These are phyloP conservation scores for Paecilomyces variotii DNA, from an alignment of 2,329 filamentous ascomycete species.

Conservation along the genomic window DNA sequence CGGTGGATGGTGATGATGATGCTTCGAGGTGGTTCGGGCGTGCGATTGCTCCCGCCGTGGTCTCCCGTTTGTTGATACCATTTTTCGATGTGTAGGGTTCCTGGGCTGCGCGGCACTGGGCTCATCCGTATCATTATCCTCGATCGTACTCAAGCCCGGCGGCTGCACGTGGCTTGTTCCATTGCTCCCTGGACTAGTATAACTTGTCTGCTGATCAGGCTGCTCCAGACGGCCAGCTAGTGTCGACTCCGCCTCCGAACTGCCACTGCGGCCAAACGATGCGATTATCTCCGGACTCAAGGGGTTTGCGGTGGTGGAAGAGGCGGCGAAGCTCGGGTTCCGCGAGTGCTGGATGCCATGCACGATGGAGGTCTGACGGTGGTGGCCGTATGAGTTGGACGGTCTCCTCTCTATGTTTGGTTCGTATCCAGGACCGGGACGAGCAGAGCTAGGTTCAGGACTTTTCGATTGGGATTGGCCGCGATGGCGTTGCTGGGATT, in stretches of 20 bases:
- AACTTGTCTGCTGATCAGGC: slow-evolving; percentile 20
- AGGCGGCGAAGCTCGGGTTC: slow-evolving; percentile 66
- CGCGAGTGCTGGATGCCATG: slow-evolving; percentile 86
- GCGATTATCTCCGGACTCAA: slow-evolving; percentile 81
- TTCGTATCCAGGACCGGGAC: slow-evolving; percentile 29
- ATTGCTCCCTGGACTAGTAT: slow-evolving; percentile 35
- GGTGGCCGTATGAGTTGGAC: slow-evolving; percentile 65
- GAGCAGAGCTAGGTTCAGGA: slow-evolving; percentile 27
- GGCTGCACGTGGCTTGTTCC: slow-evolving; percentile 17
- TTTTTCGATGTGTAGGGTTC: slow-evolving; percentile 26
- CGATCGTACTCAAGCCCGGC: slow-evolving; percentile 27
- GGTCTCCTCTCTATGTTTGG: slow-evolving; percentile 32
- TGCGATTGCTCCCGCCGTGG: slow-evolving; percentile 63
- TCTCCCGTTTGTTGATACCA: slow-evolving; percentile 58
- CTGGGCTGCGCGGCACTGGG: slow-evolving; percentile 15
- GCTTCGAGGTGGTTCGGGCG: slow-evolving; percentile 67
- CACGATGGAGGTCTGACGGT: slow-evolving; percentile 93
- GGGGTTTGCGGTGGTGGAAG: slow-evolving; percentile 67
- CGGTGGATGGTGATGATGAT: slow-evolving; percentile 44
- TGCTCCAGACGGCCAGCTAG: slow-evolving; percentile 24
- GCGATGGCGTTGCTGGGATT: slow-evolving; percentile 25
- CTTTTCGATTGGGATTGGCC: slow-evolving; percentile 37
- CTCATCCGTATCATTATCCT: slow-evolving; percentile 29
- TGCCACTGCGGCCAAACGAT: slow-evolving; percentile 51
- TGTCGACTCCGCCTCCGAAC: slow-evolving; percentile 42